Percentiles rank a stretch among this genome's conserved stretches.
Evolutionary conservation across 768 basidiomycete species (phyloP).

Genomic region (Suillus subaureus): DNA sequence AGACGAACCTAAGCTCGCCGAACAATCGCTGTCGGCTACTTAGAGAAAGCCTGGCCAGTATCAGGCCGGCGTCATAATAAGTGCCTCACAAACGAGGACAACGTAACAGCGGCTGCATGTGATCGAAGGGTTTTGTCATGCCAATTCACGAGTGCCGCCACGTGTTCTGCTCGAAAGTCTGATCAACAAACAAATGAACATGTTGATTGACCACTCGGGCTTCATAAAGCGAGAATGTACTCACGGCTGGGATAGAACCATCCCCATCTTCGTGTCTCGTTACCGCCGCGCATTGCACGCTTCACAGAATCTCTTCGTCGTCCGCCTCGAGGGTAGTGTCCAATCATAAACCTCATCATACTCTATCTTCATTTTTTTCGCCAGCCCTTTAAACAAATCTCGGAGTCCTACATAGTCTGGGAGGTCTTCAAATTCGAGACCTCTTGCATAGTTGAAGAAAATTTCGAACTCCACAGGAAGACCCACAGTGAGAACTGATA

Average conservation of each 20-base stretch:
- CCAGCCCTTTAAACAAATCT: constrained; percentile 53
- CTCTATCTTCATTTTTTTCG: constrained; percentile 23
- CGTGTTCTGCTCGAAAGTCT: constrained; percentile 1
- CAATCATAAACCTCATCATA: constrained; percentile 52
- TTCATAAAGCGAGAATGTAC: constrained; percentile 3
- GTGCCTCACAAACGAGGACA: constrained; percentile 8
- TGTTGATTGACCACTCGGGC: neutral
- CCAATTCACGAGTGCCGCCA: neutral
- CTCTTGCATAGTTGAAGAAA: constrained; percentile 75
- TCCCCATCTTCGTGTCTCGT: neutral
- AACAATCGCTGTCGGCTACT: constrained; percentile 4
- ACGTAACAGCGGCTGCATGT: constrained; percentile 3
- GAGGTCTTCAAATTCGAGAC: constrained; percentile 84
- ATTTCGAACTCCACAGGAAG: constrained; percentile 83
- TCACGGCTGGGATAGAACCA: neutral
- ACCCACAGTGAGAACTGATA: constrained; percentile 69
- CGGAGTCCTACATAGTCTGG: constrained; percentile 88
- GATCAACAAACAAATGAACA: constrained; percentile 5
- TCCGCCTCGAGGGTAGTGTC: constrained; percentile 23
- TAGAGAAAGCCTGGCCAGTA: neutral
- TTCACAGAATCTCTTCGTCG: constrained; percentile 33
- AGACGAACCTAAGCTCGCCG: constrained; percentile 3
- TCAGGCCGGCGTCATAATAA: neutral
- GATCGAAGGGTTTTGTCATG: neutral
- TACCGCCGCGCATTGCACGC: constrained; percentile 31